Base-by-base conservation (phyloP, 129 eudicot species). In the Flaveria ramosissima region DNA sequence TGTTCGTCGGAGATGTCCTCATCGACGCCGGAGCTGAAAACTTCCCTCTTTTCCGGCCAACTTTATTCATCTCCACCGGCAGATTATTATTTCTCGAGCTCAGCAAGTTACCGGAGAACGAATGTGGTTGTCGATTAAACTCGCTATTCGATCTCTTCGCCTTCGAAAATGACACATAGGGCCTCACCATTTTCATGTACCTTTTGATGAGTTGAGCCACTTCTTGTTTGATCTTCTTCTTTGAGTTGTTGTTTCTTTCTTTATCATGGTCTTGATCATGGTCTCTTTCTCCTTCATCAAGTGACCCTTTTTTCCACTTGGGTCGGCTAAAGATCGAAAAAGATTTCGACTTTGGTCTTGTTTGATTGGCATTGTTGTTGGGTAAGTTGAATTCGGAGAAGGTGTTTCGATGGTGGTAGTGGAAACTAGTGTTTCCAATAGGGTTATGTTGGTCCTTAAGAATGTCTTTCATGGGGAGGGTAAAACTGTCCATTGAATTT, bases 11-110 rank as follows among this genome's bases (percentile, higher is more conserved):
- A 24, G 98, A 93, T 13, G 86, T 88, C 39, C 87, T 80, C 91
- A 88, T 90, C 2, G 97, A 85, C 9, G 88, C 96, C 55, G 97
- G 98, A 2, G 98, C 98, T 0, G 98, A 90, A 60, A 72, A 81
- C 74, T 85, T 92, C 2, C 95, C 89, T 73, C 93, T 78, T 68
- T 83, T 70, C 21, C 92, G 78, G 64, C 93, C 77, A 67, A 84
- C 74, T 57, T 90, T 83, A 48, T 84, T 77, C 72, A 67, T 16
- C 42, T 80, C 84, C 21, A 68, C 10, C 19, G 79, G 83, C 23
- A 72, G 23, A 76, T 62, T 76, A 77, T 80, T 75, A 15, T 68
- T 42, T 74, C 83, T 83, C 3, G 85, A 60, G 53, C 83, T 85
- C 64, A 86, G 9, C 52, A 82, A 41, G 50, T 78, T 84, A 21